Evolutionary conservation across 768 basidiomycete species (phyloP).

Genomic region (Podaxis pistillaris): DNA sequence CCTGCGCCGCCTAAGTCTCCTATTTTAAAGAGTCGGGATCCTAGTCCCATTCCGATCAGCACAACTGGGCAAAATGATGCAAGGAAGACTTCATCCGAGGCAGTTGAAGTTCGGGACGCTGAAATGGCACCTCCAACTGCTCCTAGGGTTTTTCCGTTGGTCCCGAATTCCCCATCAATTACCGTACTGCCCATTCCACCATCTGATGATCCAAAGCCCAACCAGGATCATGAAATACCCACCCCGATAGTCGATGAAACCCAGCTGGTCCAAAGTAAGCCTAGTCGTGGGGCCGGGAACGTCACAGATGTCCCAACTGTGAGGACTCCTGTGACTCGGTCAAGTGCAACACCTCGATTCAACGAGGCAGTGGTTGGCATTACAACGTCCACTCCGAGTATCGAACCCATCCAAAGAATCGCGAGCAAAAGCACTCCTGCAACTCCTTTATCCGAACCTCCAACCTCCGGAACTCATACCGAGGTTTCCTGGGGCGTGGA

Average conservation of each 20-base stretch:
- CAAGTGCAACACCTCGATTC: not conserved
- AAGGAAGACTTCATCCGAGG: not conserved
- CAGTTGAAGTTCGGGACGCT: not conserved
- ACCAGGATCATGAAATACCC: not conserved
- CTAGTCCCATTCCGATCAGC: not conserved
- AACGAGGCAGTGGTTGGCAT: not conserved
- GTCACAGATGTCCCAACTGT: not conserved
- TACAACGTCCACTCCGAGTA: not conserved
- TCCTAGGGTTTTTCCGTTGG: not conserved
- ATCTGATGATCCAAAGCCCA: not conserved
- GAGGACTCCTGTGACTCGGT: not conserved
- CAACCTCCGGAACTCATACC: not conserved
- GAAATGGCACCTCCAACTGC: not conserved
- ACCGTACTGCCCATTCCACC: not conserved
- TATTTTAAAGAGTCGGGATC: not conserved
- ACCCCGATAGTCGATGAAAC: not conserved
- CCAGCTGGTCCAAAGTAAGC: not conserved
- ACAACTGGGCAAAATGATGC: not conserved
- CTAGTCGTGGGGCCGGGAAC: not conserved
- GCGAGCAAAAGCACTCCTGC: not conserved
- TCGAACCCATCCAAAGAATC: not conserved
- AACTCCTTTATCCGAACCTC: not conserved
- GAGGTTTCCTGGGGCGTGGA: conserved; percentile 36
- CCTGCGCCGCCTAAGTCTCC: not conserved
- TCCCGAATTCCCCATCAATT: not conserved